Percentiles rank a stretch among this genome's conserved stretches.
phyloP scores from a whole-genome alignment of 352 stramenopile genomes.

The Elongisporangium anandrum region DNA sequence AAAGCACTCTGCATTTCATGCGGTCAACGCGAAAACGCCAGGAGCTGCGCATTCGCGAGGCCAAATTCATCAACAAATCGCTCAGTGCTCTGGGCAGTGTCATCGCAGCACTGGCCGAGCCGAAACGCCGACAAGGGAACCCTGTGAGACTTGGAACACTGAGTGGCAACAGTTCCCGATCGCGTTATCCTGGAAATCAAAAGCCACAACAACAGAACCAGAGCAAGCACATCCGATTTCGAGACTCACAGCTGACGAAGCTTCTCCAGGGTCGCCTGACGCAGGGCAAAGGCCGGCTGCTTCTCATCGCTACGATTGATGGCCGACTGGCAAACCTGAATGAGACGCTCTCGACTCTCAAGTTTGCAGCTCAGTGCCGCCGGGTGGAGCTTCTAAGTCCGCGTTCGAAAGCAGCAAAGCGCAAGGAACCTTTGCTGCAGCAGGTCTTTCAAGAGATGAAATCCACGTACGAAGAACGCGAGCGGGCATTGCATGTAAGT shows the following conservation, averaged over 20 bases:
- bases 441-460: constrained; percentile 48
- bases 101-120: constrained; percentile 47
- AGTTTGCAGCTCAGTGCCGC: constrained; percentile 68
- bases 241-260: constrained; percentile 76
- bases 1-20: constrained; percentile 48
- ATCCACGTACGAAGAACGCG: constrained; percentile 42
- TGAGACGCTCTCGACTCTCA: constrained; percentile 70
- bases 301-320: constrained; percentile 67
- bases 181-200: constrained; percentile 1
- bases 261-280: constrained; percentile 51
- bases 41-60: constrained; percentile 64
- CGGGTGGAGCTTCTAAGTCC: constrained; percentile 40
- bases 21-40: constrained; percentile 40
- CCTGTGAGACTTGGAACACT: not conserved
- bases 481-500: constrained; percentile 40
- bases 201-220: constrained; percentile 3
- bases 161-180: not conserved
- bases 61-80: constrained; percentile 78
- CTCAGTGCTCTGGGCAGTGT: constrained; percentile 64
- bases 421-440: constrained; percentile 31
- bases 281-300: constrained; percentile 29
- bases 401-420: constrained; percentile 9
- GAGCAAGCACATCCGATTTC: constrained; percentile 47
- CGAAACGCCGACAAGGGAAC: constrained; percentile 6
- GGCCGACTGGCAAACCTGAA: constrained; percentile 42